Evolutionary conservation across 257 asterid species (phyloP).

Genomic region (Salvia rosmarinus): DNA sequence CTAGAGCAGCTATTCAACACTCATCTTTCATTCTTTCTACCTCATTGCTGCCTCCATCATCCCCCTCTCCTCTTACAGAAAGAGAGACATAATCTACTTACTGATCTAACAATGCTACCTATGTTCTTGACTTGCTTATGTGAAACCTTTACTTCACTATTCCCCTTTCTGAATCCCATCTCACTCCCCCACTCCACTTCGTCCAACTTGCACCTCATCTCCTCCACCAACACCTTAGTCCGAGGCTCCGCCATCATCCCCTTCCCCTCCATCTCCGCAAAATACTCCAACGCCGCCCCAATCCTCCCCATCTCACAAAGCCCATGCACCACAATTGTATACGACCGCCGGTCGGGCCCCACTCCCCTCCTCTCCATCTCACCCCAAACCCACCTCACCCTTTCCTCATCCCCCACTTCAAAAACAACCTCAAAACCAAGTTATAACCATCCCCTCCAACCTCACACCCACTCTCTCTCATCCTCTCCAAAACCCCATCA

Average conservation of each 20-base stretch:
- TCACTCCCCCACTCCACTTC: conserved; percentile 5
- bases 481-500: conserved; percentile 55
- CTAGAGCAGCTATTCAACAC: too few species aligned
- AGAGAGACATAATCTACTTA: background rate
- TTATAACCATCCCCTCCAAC: conserved; percentile 59
- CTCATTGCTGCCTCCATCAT: too few species aligned
- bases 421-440: conserved; percentile 70
- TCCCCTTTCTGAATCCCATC: conserved; percentile 15
- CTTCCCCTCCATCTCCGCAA: conserved; percentile 58
- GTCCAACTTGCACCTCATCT: conserved; percentile 48
- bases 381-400: conserved; percentile 52
- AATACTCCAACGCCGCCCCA: conserved; percentile 52
- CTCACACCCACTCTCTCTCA: conserved; percentile 59
- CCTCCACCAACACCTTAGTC: conserved; percentile 63
- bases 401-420: conserved; percentile 58
- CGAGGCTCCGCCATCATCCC: conserved; percentile 64
- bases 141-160: background rate
- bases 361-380: conserved; percentile 76
- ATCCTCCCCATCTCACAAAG: conserved; percentile 51
- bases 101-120: conserved; percentile 8
- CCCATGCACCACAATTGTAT: conserved; percentile 70
- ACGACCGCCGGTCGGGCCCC: conserved; percentile 79
- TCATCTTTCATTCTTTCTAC: too few species aligned
- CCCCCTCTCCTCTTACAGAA: background rate
- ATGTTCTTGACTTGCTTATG: conserved; percentile 6